Conservation (phyloP, 306 rosid species). For the Begonia masoniana region DNA sequence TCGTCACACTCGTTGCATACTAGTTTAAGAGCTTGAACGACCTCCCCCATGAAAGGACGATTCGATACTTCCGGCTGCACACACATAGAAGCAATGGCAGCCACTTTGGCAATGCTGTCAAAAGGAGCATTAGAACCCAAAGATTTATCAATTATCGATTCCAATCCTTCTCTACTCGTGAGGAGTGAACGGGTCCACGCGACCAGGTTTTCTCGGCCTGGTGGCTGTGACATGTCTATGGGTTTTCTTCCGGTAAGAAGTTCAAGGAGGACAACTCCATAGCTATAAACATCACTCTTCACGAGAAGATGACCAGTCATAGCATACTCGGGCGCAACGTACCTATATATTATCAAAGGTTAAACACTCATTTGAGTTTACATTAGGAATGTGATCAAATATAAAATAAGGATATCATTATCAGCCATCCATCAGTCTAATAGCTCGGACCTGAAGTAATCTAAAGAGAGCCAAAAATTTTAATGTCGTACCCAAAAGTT, state of each 20-base stretch:
- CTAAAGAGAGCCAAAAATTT: too few relatives aligned
- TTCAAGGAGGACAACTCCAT: constrained; percentile 89
- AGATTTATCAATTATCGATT: constrained; percentile 39
- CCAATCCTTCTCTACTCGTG: constrained; percentile 48
- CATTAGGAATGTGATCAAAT: too few relatives aligned
- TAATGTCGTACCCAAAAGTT: constrained; percentile 64
- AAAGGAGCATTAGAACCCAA: constrained; percentile 37
- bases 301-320: constrained; percentile 95
- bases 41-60: constrained; percentile 93
- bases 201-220: constrained; percentile 78
- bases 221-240: constrained; percentile 82
- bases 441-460: too few relatives aligned
- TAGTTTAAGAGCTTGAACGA: constrained; percentile 83
- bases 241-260: constrained; percentile 78
- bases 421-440: too few relatives aligned
- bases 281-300: constrained; percentile 88
- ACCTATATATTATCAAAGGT: constrained; percentile 25
- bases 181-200: constrained; percentile 80
- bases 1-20: constrained; percentile 60
- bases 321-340: constrained; percentile 88
- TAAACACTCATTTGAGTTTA: too few relatives aligned
- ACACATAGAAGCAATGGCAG: constrained; percentile 91
- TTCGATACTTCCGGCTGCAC: constrained; percentile 77
- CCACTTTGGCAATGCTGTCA: constrained; percentile 69
- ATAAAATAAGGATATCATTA: not conserved